Evolutionary conservation across 148 eudicot genomes (phyloP).

Genomic region (Vaccinium darrowii): DNA sequence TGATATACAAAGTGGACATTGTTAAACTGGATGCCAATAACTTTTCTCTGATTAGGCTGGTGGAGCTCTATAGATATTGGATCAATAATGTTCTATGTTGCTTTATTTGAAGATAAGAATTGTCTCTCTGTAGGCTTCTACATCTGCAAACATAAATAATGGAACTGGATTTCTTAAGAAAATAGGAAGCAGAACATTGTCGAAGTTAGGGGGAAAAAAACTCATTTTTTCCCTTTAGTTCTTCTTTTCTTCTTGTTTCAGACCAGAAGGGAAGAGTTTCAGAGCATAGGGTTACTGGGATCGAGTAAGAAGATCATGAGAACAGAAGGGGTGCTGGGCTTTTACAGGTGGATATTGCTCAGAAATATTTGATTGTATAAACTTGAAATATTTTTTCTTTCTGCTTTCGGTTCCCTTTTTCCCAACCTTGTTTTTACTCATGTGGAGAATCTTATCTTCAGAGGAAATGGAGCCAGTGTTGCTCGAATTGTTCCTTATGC

Average conservation of each 20-base stretch:
- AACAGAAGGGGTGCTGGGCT: conserved; percentile 80
- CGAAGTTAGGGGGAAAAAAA: not conserved
- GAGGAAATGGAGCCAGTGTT: conserved; percentile 99
- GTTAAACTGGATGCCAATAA: not conserved
- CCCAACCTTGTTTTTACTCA: not conserved
- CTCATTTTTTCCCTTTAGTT: conserved; percentile 16
- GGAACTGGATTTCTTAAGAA: conserved; percentile 7
- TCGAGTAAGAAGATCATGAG: conserved; percentile 69
- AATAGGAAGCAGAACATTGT: conserved; percentile 1
- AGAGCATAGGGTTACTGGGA: conserved; percentile 67
- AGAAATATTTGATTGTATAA: not conserved
- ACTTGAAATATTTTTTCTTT: not conserved
- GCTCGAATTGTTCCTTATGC: conserved; percentile 97
- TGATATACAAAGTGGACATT: not conserved
- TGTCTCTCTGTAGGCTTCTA: conserved; percentile 2
- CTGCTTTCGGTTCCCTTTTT: not conserved
- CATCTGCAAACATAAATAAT: conserved; percentile 1
- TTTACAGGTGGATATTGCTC: conserved; percentile 58
- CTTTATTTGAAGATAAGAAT: conserved; percentile 1
- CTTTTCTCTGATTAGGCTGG: not conserved
- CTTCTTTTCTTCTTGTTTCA: conserved; percentile 31
- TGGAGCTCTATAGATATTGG: not conserved
- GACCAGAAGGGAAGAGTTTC: conserved; percentile 88
- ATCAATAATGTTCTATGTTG: not conserved
- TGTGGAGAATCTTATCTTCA: conserved; percentile 27